These are phyloP conservation scores for Oxytropis ochrocephala DNA, from an alignment of 306 rosid genomes.

Conservation along the genomic window DNA sequence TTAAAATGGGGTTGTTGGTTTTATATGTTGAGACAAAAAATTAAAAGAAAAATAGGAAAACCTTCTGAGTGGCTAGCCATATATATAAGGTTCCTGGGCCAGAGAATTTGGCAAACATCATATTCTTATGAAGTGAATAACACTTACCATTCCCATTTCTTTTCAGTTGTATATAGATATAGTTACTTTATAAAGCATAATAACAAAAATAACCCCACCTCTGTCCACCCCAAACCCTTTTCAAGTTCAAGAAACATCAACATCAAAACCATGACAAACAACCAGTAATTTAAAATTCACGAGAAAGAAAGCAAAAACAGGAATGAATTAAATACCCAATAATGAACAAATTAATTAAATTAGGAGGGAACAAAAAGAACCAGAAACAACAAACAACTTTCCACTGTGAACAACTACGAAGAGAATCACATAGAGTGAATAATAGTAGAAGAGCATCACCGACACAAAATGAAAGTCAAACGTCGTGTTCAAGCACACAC, in stretches of 20 bases:
- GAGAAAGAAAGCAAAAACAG: neutral
- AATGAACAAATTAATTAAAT: neutral
- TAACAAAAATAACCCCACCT: constrained; percentile 11
- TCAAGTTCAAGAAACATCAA: neutral
- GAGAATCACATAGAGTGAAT: neutral
- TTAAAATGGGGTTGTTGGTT: neutral
- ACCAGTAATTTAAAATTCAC: neutral
- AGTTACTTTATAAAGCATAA: neutral
- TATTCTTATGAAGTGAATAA: neutral
- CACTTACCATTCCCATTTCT: neutral
- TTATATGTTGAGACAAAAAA: neutral
- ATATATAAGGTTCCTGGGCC: neutral
- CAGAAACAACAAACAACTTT: neutral
- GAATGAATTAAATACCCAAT: neutral
- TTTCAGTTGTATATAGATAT: neutral
- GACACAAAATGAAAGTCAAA: constrained; percentile 10
- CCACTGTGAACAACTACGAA: neutral
- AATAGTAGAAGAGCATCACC: neutral
- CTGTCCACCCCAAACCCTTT: constrained; percentile 5
- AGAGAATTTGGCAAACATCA: neutral
- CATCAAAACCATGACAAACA: neutral
- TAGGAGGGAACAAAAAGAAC: neutral
- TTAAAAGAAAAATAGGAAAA: neutral
- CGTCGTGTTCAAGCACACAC: neutral
- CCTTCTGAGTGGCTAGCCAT: neutral